Conservation (phyloP, 2,329 filamentous ascomycete species). For the Fusarium xyrophilum region DNA sequence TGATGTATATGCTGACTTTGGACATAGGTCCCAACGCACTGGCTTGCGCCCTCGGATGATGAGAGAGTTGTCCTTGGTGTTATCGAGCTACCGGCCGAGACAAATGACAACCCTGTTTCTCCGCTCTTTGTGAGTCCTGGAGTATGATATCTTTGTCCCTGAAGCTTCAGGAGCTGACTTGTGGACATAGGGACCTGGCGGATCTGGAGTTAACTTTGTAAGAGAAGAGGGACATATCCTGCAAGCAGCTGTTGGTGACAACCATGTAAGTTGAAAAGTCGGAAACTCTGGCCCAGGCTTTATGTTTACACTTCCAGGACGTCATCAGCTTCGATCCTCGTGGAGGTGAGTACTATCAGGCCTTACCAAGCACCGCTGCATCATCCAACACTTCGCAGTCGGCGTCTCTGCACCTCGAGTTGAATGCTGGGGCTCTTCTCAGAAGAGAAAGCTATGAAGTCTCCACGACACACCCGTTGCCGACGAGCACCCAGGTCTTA, state of each 20-base stretch:
- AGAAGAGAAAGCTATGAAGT: slow-evolving; percentile 53
- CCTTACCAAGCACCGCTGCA: not conserved
- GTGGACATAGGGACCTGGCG: slow-evolving; percentile 54
- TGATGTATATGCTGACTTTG: not conserved
- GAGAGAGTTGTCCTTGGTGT: slow-evolving; percentile 45
- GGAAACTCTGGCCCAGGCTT: not conserved
- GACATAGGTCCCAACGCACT: slow-evolving; percentile 47
- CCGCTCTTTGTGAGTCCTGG: slow-evolving; percentile 49
- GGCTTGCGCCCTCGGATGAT: slow-evolving; percentile 41
- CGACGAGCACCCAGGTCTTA: slow-evolving; percentile 55
- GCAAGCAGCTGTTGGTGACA: slow-evolving; percentile 56
- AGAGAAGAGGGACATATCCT: slow-evolving; percentile 43
- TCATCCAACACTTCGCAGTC: slow-evolving; percentile 39
- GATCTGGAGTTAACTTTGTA: slow-evolving; percentile 52
- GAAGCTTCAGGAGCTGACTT: not conserved
- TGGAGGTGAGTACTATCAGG: slow-evolving; percentile 46
- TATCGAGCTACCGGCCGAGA: slow-evolving; percentile 45
- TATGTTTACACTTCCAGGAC: slow-evolving; percentile 44
- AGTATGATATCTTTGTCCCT: slow-evolving; percentile 30
- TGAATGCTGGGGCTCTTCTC: slow-evolving; percentile 57
- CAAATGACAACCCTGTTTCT: slow-evolving; percentile 34
- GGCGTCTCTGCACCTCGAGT: slow-evolving; percentile 58
- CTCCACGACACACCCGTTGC: slow-evolving; percentile 54
- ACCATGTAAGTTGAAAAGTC: slow-evolving; percentile 49
- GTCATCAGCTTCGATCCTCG: slow-evolving; percentile 60